Base-by-base conservation (phyloP, 257 asterid genomes). In the Jacaranda copaia region DNA sequence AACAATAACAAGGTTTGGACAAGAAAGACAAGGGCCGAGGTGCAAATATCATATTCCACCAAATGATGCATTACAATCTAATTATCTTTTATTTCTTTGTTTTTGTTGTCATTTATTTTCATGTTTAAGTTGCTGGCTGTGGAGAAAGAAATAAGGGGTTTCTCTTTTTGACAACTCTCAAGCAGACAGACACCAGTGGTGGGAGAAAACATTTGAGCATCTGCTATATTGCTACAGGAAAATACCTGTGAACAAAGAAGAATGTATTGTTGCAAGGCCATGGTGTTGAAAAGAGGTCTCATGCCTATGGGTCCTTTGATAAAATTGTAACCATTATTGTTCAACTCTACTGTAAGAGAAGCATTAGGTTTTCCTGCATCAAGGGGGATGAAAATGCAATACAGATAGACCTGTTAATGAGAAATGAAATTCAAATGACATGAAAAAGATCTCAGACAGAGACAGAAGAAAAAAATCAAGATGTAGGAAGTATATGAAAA, bases 161-260 rank as follows among this genome's bases (percentile, higher is more conserved):
- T 51, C 15, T 53, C 61, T 51, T 6, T 36, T 51, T 1, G 20
- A 69, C 49, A 49, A 70, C 25, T 38, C 49, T 51, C 35, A 10
- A 69, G 68, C 65, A 51, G 45, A 43, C 13, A 36, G 32, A 25
- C 32, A 25, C 7, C 40, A 5, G 9, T 5, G 12, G 55, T 8
- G 60, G 8, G 51, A 19, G 73, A 3, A 63, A 55, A 64, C 2
- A 6, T 20, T 74, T 15, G 32, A 74, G 72, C 13, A 68, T 77
- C 75, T 48, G 59, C 45, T 59, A 73, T 42, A 51, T 55, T 42
- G 40, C 32, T 25, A 25, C 32, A 25, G 32, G 32, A 36, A 68
- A 49, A 18, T 83, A 93, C 99, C 96, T 93, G 99, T 45, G 99
- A 40, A 83, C 97, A 96, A 60, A 96, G 90, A 82, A 96, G 91